phyloP scores from a whole-genome alignment of 495 filamentous ascomycete genomes.

The Penicillium fimorum region DNA sequence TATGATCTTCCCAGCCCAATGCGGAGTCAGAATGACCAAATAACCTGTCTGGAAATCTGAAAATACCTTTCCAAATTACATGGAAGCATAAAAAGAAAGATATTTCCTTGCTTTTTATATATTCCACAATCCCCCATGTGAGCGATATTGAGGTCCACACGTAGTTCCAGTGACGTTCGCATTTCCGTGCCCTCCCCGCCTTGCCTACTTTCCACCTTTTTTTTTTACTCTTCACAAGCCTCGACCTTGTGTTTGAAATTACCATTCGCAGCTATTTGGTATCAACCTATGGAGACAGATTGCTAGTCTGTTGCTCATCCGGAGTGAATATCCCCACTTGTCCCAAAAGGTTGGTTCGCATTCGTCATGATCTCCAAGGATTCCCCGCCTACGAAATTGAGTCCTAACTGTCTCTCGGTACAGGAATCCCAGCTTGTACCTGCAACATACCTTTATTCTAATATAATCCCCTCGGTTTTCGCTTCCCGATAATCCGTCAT shows the following conservation, averaged over 20 bases:
- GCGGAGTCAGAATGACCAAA: background rate
- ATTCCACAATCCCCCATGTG: background rate
- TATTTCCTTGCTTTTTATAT: background rate
- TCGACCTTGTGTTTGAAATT: background rate
- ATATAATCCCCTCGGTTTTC: background rate
- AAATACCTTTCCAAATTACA: background rate
- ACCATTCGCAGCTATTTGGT: background rate
- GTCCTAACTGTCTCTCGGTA: conserved; percentile 9
- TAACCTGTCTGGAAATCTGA: background rate
- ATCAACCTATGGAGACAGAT: background rate
- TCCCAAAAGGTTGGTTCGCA: conserved; percentile 2
- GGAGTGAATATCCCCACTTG: conserved; percentile 4
- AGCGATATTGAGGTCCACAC: conserved; percentile 6
- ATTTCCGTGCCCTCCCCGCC: background rate
- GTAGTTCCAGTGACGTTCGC: conserved; percentile 6
- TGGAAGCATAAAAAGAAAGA: background rate
- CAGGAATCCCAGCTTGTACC: background rate
- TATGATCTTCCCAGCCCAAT: background rate
- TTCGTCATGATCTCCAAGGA: conserved; percentile 6
- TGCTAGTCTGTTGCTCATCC: conserved; percentile 6
- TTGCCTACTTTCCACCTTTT: background rate
- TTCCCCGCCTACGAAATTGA: conserved; percentile 12
- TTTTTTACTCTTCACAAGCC: background rate
- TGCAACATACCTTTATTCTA: background rate
- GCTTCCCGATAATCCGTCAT: conserved; percentile 19